These are phyloP conservation scores for Aspergillus indologenus DNA, from an alignment of 495 filamentous ascomycete genomes.

Conservation along the genomic window DNA sequence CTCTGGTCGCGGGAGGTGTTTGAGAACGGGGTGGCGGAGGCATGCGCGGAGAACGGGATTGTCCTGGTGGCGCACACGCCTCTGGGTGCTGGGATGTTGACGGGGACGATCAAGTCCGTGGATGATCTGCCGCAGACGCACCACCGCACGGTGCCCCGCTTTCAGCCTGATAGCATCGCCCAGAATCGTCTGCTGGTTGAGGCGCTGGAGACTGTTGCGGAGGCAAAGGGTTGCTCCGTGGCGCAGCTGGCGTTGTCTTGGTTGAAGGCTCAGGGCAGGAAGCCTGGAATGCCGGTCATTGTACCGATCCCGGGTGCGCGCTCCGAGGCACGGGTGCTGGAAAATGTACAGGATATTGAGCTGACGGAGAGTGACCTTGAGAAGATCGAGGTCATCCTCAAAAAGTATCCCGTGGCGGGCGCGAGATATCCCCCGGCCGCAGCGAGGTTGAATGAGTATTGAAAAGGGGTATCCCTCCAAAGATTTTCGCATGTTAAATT, in stretches of 20 bases:
- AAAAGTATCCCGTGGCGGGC: neutral
- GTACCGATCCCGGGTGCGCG: constrained; percentile 76
- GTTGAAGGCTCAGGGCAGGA: constrained; percentile 48
- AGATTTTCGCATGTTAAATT: neutral
- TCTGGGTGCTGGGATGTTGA: constrained; percentile 45
- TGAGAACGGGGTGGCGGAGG: constrained; percentile 60
- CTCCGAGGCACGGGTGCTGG: constrained; percentile 36
- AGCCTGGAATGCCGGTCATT: constrained; percentile 54
- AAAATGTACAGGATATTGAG: constrained; percentile 49
- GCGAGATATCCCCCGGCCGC: neutral
- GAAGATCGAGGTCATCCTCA: constrained; percentile 41
- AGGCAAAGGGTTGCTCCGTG: constrained; percentile 59
- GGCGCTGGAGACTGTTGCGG: constrained; percentile 60
- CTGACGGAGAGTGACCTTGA: constrained; percentile 48
- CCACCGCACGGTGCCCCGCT: constrained; percentile 52
- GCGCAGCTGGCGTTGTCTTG: constrained; percentile 72
- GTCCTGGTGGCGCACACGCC: constrained; percentile 60
- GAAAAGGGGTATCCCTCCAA: neutral
- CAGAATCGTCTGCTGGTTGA: constrained; percentile 63
- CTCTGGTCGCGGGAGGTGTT: constrained; percentile 57
- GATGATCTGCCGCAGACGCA: constrained; percentile 55
- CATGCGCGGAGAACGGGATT: constrained; percentile 60
- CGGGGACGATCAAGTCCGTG: constrained; percentile 54
- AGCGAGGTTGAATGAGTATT: constrained; percentile 9
- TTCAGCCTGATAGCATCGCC: constrained; percentile 61